Evolutionary conservation across 2,329 filamentous ascomycete genomes (phyloP).

Genomic region (Myrmaecium sp.): DNA sequence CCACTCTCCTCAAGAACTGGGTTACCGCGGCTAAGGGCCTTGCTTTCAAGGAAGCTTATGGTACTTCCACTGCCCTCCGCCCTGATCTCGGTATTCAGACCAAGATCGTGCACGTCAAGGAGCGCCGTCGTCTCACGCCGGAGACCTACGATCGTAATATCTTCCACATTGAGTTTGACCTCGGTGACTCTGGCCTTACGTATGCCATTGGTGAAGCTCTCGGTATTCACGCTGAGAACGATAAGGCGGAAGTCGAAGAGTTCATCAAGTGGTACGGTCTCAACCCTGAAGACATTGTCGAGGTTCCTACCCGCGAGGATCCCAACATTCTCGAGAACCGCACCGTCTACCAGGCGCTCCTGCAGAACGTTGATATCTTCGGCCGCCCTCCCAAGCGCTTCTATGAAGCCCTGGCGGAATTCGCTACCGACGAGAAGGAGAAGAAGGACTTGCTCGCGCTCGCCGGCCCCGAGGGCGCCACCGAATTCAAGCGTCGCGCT

Average conservation of each 20-base stretch:
- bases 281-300: slow-evolving; percentile 67
- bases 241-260: slow-evolving; percentile 55
- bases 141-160: slow-evolving; percentile 89
- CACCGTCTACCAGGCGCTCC: slow-evolving; percentile 79
- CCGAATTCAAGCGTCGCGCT: slow-evolving; percentile 79
- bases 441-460: slow-evolving; percentile 64
- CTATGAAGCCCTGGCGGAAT: slow-evolving; percentile 82
- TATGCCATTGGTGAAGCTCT: slow-evolving; percentile 97
- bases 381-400: slow-evolving; percentile 94
- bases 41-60: slow-evolving; percentile 87
- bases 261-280: slow-evolving; percentile 89
- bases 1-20: slow-evolving; percentile 57
- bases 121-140: slow-evolving; percentile 87
- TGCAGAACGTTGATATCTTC: slow-evolving; percentile 92
- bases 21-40: slow-evolving; percentile 72
- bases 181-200: slow-evolving; percentile 75
- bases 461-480: slow-evolving; percentile 60
- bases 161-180: slow-evolving; percentile 98
- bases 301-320: slow-evolving; percentile 76
- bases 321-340: slow-evolving; percentile 59
- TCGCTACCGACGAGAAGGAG: slow-evolving; percentile 67
- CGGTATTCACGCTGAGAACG: slow-evolving; percentile 90
- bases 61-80: slow-evolving; percentile 54
- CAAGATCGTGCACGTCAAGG: slow-evolving; percentile 74
- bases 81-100: slow-evolving; percentile 81